Evolutionary conservation across 495 filamentous ascomycete species (phyloP).

Genomic region (Geoglossum glabrum): DNA sequence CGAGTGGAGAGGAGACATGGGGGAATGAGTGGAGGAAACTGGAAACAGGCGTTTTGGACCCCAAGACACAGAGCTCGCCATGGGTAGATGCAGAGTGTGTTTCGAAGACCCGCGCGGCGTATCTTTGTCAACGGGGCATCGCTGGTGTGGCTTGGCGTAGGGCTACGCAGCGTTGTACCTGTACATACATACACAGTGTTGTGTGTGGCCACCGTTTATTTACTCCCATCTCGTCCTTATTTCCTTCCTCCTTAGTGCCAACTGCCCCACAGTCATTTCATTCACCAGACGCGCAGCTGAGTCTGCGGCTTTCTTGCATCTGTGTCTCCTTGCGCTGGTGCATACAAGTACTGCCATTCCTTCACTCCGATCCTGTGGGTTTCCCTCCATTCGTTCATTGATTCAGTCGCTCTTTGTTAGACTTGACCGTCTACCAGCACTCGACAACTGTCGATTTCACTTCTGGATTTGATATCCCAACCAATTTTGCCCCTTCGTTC

Average conservation of each 20-base stretch:
- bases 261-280: neutral
- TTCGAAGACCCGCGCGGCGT: neutral
- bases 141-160: neutral
- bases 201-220: neutral
- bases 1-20: no score
- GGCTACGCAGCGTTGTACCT: neutral
- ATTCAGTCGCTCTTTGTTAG: neutral
- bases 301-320: neutral
- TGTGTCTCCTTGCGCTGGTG: neutral
- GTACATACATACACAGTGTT: no score
- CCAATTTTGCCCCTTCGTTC: neutral
- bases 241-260: neutral
- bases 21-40: neutral
- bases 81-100: neutral
- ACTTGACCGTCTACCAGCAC: neutral
- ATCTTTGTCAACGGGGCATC: neutral
- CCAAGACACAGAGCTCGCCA: neutral
- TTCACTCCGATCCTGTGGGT: neutral
- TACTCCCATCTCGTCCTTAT: neutral
- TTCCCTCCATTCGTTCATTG: neutral
- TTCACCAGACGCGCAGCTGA: neutral
- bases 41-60: no score
- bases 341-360: neutral
- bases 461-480: slow-evolving; percentile 6
- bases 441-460: neutral